Evolutionary conservation across 2,329 filamentous ascomycete species (phyloP).

Genomic region (Gaeumannomyces tritici): DNA sequence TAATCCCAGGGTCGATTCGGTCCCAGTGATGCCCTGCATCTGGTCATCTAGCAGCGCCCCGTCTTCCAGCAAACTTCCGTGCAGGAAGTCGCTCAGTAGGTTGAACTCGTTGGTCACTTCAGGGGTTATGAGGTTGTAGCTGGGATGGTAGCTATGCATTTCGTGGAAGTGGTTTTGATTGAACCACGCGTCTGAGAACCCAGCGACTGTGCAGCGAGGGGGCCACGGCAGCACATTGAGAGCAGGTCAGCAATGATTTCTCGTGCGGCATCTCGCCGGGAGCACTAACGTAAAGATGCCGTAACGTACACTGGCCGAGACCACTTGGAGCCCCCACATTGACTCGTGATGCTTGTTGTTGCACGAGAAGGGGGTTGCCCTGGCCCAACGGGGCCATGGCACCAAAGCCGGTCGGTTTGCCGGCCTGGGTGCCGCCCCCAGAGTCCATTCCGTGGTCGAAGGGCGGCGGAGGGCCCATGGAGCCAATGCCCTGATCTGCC

Average conservation of each 20-base stretch:
- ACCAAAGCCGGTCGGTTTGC: constrained; percentile 31
- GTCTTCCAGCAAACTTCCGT: constrained; percentile 84
- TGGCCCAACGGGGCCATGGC: constrained; percentile 34
- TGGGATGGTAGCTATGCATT: constrained; percentile 88
- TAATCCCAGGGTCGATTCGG: constrained; percentile 37
- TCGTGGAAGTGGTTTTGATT: constrained; percentile 80
- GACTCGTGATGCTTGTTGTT: constrained; percentile 27
- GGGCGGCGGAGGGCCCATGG: constrained; percentile 41
- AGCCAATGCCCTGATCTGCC: constrained; percentile 42
- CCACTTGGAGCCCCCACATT: neutral
- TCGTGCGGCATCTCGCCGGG: neutral
- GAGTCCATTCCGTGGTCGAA: constrained; percentile 23
- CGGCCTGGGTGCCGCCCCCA: constrained; percentile 23
- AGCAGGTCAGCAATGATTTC: neutral
- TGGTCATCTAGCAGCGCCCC: constrained; percentile 61
- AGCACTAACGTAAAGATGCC: neutral
- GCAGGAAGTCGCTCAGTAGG: constrained; percentile 90
- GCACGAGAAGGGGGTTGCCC: constrained; percentile 54
- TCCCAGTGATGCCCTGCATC: constrained; percentile 29
- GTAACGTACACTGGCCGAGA: neutral
- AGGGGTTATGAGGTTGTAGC: constrained; percentile 76
- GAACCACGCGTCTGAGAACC: constrained; percentile 76
- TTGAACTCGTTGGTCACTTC: constrained; percentile 97
- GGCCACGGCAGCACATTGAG: neutral
- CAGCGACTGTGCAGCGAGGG: constrained; percentile 46